Evolutionary conservation across 352 stramenopile genomes (phyloP).

Genomic region (Aphanomyces astaci): DNA sequence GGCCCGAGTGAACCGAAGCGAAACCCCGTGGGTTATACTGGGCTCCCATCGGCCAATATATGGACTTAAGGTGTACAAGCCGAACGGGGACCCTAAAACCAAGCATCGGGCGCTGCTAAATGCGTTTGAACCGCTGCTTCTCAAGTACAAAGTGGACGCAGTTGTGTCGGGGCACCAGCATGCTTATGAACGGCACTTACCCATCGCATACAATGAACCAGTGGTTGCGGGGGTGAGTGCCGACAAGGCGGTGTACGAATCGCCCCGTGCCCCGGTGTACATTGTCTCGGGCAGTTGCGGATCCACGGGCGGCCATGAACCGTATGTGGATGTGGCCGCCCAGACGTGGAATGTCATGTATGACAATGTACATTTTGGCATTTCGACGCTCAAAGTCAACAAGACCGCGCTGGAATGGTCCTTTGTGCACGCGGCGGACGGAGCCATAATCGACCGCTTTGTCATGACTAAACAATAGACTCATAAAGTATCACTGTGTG

Average conservation of each 20-base stretch:
- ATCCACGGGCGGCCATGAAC: conserved; percentile 42
- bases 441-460: conserved; percentile 33
- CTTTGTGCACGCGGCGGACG: conserved; percentile 29
- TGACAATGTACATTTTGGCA: conserved; percentile 42
- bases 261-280: conserved; percentile 55
- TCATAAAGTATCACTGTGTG: no score
- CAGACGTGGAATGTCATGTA: conserved; percentile 38
- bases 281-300: conserved; percentile 53
- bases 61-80: conserved; percentile 21
- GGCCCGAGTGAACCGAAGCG: conserved; percentile 38
- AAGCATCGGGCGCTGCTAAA: conserved; percentile 41
- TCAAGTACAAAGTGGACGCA: conserved; percentile 82
- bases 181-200: conserved; percentile 71
- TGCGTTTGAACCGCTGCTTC: conserved; percentile 74
- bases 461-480: conserved; percentile 32
- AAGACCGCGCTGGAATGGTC: conserved; percentile 28
- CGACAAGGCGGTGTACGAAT: conserved; percentile 46
- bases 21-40: conserved; percentile 64
- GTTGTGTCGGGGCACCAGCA: conserved; percentile 81
- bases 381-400: conserved; percentile 35
- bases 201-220: conserved; percentile 38
- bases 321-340: conserved; percentile 19
- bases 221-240: conserved; percentile 40
- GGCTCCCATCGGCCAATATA: conserved; percentile 74
- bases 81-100: conserved; percentile 24